Percentiles rank a stretch among this genome's conserved stretches.
phyloP scores from a whole-genome alignment of 1,284 basidiomycete species.

The Fomitiporia mediterranea region DNA sequence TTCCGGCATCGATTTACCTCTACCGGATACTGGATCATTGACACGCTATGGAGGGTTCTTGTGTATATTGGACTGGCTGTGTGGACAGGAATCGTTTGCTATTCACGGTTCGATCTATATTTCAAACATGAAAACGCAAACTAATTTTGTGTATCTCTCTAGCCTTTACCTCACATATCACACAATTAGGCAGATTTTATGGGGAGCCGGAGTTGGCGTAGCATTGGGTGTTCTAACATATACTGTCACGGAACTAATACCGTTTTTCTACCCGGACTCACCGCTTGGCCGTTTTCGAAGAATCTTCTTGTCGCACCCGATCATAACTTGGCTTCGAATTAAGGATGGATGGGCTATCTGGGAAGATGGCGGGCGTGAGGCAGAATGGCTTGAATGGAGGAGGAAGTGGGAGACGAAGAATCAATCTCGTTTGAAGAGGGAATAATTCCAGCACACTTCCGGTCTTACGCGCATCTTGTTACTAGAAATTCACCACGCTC shows the following conservation, averaged over 20 bases:
- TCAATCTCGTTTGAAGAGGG: not conserved
- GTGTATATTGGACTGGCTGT: conserved; percentile 48
- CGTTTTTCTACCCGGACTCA: conserved; percentile 47
- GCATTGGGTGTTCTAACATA: conserved; percentile 56
- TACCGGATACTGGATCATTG: conserved; percentile 46
- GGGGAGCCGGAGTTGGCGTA: conserved; percentile 69
- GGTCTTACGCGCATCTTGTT: too few species aligned
- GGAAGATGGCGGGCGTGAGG: conserved; percentile 63
- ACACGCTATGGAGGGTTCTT: conserved; percentile 41
- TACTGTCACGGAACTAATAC: conserved; percentile 55
- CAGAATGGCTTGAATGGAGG: conserved; percentile 63
- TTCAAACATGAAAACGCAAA: too few species aligned
- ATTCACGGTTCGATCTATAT: conserved; percentile 54
- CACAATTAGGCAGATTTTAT: conserved; percentile 62
- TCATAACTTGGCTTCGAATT: conserved; percentile 63
- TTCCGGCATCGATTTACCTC: conserved; percentile 63
- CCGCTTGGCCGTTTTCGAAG: conserved; percentile 46
- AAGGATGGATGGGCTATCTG: conserved; percentile 81
- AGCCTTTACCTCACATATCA: conserved; percentile 77
- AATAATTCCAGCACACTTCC: not conserved
- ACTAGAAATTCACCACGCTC: too few species aligned
- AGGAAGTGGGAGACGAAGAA: conserved; percentile 33
- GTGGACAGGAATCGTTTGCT: conserved; percentile 67
- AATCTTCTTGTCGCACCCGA: conserved; percentile 50
- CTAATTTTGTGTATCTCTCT: not conserved